These are phyloP conservation scores for Aspergillus indologenus DNA, from an alignment of 495 filamentous ascomycete genomes.

Conservation along the genomic window DNA sequence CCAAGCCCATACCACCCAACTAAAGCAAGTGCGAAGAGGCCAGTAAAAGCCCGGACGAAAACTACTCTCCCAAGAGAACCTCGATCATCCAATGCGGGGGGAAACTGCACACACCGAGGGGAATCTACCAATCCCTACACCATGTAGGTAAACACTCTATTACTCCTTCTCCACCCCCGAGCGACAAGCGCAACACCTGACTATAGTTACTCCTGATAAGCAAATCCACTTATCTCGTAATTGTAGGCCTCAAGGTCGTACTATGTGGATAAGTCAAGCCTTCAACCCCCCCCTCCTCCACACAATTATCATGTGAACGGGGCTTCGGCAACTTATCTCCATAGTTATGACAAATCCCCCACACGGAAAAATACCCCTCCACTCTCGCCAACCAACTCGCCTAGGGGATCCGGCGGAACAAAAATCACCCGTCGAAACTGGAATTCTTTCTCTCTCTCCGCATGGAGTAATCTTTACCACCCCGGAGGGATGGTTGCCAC, in stretches of 20 bases:
- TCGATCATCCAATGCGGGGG: neutral
- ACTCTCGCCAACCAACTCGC: too few species aligned
- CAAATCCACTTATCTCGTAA: neutral
- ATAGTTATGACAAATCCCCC: neutral
- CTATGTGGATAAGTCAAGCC: too few species aligned
- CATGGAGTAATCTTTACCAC: neutral
- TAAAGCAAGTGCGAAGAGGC: neutral
- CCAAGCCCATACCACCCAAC: neutral
- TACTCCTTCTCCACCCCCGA: too few species aligned
- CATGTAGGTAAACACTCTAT: too few species aligned
- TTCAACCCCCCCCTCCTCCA: too few species aligned
- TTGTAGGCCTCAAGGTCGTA: too few species aligned
- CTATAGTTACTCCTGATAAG: neutral
- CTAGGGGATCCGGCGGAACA: neutral
- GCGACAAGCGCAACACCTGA: neutral
- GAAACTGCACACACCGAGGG: too few species aligned
- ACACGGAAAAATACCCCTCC: neutral
- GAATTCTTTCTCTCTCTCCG: too few species aligned
- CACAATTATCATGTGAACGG: neutral
- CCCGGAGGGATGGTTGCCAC: neutral
- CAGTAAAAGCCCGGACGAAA: neutral
- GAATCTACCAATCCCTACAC: too few species aligned
- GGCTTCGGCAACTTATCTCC: neutral
- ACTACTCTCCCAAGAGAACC: neutral
- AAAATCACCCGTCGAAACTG: neutral